Percentiles rank a stretch among this genome's conserved stretches.
Conservation (phyloP, 352 stramenopile species). For the Pythium diclinum region DNA sequence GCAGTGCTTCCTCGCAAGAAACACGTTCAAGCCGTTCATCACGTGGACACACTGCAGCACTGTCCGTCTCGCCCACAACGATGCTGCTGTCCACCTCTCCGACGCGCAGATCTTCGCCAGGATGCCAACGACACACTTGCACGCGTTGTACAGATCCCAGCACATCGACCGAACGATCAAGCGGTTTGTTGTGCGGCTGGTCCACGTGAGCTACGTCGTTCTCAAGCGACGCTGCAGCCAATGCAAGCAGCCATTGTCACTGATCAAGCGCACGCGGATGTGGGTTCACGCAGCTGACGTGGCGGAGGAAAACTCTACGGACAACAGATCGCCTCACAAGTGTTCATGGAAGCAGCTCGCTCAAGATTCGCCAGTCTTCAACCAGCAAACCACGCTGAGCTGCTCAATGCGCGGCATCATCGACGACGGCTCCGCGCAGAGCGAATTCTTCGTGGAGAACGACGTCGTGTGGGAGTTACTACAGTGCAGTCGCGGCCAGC, state of each 20-base stretch:
- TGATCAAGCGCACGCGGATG: conserved; percentile 39
- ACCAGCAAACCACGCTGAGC: conserved; percentile 37
- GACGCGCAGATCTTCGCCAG: conserved; percentile 37
- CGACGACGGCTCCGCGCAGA: conserved; percentile 75
- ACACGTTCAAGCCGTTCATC: conserved; percentile 61
- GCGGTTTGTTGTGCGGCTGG: conserved; percentile 57
- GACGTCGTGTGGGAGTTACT: conserved; percentile 73
- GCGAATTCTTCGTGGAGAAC: conserved; percentile 68
- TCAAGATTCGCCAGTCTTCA: conserved; percentile 32
- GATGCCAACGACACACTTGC: conserved; percentile 42
- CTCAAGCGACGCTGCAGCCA: conserved; percentile 63
- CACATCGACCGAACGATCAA: conserved; percentile 47
- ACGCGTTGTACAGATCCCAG: conserved; percentile 40
- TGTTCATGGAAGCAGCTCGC: conserved; percentile 37
- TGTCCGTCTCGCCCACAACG: neutral
- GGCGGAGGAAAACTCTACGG: neutral
- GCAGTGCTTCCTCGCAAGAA: conserved; percentile 51
- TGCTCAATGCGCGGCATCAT: conserved; percentile 59
- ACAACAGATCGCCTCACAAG: neutral
- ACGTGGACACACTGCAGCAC: conserved; percentile 41
- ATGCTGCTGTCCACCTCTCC: neutral
- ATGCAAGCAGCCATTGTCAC: conserved; percentile 47
- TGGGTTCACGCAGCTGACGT: conserved; percentile 36
- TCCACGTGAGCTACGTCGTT: conserved; percentile 74
- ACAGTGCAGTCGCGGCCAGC: conserved; percentile 37